phyloP scores from a whole-genome alignment of 495 filamentous ascomycete species.

The Penicillium waksmanii region DNA sequence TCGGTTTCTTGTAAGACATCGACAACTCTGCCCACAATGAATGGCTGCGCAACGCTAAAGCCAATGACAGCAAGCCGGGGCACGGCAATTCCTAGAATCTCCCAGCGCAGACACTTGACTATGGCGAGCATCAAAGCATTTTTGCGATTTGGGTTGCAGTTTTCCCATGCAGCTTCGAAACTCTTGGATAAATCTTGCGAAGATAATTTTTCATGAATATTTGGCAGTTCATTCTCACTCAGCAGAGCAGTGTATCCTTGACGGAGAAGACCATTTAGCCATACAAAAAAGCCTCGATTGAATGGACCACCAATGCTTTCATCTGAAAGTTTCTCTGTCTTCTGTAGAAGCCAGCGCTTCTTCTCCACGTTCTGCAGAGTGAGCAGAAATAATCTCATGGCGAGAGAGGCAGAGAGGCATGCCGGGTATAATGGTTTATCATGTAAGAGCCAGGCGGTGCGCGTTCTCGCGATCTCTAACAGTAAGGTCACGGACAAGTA shows the following conservation, averaged over 20 bases:
- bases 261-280: constrained; percentile 53
- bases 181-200: constrained; percentile 11
- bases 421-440: constrained; percentile 12
- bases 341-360: constrained; percentile 24
- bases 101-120: constrained; percentile 39
- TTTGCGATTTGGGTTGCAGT: constrained; percentile 32
- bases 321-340: constrained; percentile 39
- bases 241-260: constrained; percentile 44
- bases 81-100: constrained; percentile 43
- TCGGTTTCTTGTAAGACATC: constrained; percentile 33
- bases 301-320: constrained; percentile 56
- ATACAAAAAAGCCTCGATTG: constrained; percentile 50
- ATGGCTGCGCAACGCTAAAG: constrained; percentile 61
- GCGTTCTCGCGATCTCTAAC: constrained; percentile 50
- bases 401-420: constrained; percentile 46
- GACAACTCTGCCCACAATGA: constrained; percentile 55
- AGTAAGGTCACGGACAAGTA: constrained; percentile 57
- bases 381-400: constrained; percentile 45
- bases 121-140: constrained; percentile 27
- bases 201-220: constrained; percentile 37
- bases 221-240: constrained; percentile 38
- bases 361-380: constrained; percentile 52
- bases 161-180: constrained; percentile 22
- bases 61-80: constrained; percentile 55
- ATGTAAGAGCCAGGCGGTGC: constrained; percentile 52